phyloP scores from a whole-genome alignment of 441 rosid genomes.

The Rhodomyrtus psidioides region DNA sequence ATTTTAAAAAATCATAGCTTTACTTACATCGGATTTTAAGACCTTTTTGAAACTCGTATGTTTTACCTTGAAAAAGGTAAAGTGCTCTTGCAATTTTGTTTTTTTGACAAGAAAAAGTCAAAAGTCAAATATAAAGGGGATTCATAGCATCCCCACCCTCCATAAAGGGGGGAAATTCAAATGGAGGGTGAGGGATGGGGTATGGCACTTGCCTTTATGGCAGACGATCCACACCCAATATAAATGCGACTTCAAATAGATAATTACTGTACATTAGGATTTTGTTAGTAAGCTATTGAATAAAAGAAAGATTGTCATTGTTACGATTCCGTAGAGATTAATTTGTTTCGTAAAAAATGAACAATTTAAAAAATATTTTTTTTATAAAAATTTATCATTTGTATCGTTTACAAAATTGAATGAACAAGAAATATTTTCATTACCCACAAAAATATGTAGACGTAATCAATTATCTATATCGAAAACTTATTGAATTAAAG shows the following conservation, averaged over 20 bases:
- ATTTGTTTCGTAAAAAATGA: accelerated
- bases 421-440: background rate
- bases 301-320: background rate
- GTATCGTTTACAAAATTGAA: accelerated
- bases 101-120: background rate
- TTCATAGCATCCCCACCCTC: too few relatives aligned
- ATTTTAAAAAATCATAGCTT: background rate
- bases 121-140: background rate
- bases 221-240: too few relatives aligned
- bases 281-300: background rate
- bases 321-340: accelerated
- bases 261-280: background rate
- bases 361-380: background rate
- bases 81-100: background rate
- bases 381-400: accelerated
- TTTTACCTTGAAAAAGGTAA: background rate
- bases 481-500: background rate
- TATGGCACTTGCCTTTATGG: too few relatives aligned
- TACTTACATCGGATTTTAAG: background rate
- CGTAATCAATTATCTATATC: accelerated
- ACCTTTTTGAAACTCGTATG: background rate
- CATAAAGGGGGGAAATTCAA: too few relatives aligned
- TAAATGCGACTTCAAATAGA: background rate
- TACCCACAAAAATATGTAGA: background rate
- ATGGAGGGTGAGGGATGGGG: too few relatives aligned